Evolutionary conservation across 331 rosid genomes (phyloP).

Genomic region (Arachis monticola): DNA sequence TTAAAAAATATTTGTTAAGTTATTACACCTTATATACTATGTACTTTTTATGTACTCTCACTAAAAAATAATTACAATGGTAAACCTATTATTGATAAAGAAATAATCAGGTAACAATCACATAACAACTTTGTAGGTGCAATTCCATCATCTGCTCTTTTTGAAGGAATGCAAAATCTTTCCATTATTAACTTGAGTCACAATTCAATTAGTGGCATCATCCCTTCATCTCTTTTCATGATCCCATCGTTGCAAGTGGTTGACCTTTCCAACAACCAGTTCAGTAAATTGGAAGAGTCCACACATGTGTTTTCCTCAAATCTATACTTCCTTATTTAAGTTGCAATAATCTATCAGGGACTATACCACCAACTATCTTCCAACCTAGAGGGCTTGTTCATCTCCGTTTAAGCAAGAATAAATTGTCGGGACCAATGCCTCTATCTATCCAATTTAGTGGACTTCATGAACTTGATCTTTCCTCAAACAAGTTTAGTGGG

Average conservation of each 20-base stretch:
- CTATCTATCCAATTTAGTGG: background rate
- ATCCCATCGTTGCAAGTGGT: constrained; percentile 11
- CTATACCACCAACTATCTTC: background rate
- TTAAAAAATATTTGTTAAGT: too few relatives aligned
- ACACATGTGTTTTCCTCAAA: too few relatives aligned
- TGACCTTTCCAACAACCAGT: constrained; percentile 15
- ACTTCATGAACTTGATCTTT: constrained; percentile 23
- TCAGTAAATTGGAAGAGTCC: background rate
- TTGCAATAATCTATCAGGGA: constrained; percentile 35
- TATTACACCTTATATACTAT: too few relatives aligned
- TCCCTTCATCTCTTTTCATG: constrained; percentile 1
- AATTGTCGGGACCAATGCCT: too few relatives aligned
- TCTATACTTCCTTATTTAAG: background rate
- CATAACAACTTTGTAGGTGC: background rate
- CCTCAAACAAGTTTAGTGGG: constrained; percentile 40
- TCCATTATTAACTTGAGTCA: rapidly evolving
- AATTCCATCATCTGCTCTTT: constrained; percentile 2
- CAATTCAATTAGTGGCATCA: constrained; percentile 1
- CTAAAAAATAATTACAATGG: too few relatives aligned
- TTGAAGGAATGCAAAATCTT: background rate
- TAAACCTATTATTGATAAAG: too few relatives aligned
- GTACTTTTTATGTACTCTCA: too few relatives aligned
- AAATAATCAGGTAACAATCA: background rate
- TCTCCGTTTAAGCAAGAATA: too few relatives aligned
- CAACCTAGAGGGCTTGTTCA: background rate